Conservation (phyloP, 768 basidiomycete genomes). For the Inosperma sp. region DNA sequence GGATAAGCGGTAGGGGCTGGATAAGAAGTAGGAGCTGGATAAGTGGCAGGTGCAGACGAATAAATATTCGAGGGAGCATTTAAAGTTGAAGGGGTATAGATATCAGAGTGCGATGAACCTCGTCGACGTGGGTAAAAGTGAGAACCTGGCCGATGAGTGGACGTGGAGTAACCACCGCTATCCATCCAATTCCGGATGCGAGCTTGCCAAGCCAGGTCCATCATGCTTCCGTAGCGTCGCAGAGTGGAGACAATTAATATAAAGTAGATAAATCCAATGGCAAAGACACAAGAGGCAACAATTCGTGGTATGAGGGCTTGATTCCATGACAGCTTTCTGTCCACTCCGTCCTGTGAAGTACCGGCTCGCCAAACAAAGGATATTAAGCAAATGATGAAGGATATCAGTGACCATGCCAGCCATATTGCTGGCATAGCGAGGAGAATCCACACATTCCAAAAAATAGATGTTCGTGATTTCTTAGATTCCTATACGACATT, state of each 20-base stretch:
- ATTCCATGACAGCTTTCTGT: conserved; percentile 23
- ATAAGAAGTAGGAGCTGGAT: too few relatives aligned
- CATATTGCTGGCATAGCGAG: conserved; percentile 61
- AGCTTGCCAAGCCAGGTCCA: conserved; percentile 33
- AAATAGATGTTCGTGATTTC: conserved; percentile 23
- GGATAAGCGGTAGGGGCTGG: too few relatives aligned
- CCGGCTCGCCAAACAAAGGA: conserved; percentile 58
- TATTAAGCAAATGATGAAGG: conserved; percentile 54
- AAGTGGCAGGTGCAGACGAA: too few relatives aligned
- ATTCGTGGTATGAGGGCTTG: conserved; percentile 37
- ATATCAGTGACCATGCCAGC: conserved; percentile 63
- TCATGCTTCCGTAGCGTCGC: conserved; percentile 43
- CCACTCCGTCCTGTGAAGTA: conserved; percentile 27
- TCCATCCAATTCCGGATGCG: conserved; percentile 25
- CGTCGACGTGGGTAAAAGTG: too few relatives aligned
- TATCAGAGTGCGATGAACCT: too few relatives aligned
- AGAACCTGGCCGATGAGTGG: not conserved
- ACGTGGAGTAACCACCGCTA: not conserved
- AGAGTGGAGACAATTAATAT: conserved; percentile 49
- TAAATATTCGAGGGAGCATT: too few relatives aligned
- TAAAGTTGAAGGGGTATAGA: too few relatives aligned
- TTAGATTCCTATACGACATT: conserved; percentile 45
- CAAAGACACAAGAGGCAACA: conserved; percentile 43
- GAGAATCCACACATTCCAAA: conserved; percentile 67
- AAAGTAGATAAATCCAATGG: conserved; percentile 50